A percentile compares a stretch with the other conserved stretches of the same genome.
Conservation (phyloP, 2,329 filamentous ascomycete genomes). For the Neonectria coccinea region DNA sequence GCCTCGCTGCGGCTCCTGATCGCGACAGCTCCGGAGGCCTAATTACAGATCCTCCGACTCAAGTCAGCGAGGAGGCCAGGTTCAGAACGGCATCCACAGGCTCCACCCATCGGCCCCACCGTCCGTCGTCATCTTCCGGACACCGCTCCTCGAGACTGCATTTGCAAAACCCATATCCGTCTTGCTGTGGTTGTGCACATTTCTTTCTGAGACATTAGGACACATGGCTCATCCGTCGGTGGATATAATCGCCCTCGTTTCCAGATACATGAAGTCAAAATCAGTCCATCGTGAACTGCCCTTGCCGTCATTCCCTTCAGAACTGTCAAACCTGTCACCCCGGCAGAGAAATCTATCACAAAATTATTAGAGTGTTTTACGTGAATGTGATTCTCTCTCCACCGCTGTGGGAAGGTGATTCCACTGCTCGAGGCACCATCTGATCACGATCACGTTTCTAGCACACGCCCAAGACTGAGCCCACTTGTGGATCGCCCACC, state of each 20-base stretch:
- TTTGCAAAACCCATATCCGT: not conserved
- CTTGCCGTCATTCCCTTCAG: not conserved
- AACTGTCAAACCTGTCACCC: not conserved
- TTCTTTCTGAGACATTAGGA: not conserved
- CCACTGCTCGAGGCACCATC: constrained; percentile 1
- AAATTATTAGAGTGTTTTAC: not conserved
- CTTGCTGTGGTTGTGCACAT: not conserved
- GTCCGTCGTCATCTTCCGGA: constrained; percentile 16
- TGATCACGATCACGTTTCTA: constrained; percentile 7
- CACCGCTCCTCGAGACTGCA: constrained; percentile 8
- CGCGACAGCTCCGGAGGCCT: not conserved
- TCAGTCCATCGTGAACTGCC: not conserved
- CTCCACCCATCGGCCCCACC: constrained; percentile 38
- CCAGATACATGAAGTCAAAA: constrained; percentile 2
- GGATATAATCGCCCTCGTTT: not conserved
- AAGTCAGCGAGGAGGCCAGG: constrained; percentile 6
- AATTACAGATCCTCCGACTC: not conserved
- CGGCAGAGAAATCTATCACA: not conserved
- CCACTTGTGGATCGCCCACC: constrained; percentile 16
- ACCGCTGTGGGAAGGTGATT: constrained; percentile 2
- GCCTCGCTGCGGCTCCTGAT: not conserved
- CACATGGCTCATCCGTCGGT: not conserved
- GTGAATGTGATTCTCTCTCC: constrained; percentile 4
- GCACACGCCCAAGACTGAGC: constrained; percentile 1
- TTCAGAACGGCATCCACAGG: constrained; percentile 27